phyloP scores from a whole-genome alignment of 2,329 filamentous ascomycete species.

The Leptographium galeiforme region DNA sequence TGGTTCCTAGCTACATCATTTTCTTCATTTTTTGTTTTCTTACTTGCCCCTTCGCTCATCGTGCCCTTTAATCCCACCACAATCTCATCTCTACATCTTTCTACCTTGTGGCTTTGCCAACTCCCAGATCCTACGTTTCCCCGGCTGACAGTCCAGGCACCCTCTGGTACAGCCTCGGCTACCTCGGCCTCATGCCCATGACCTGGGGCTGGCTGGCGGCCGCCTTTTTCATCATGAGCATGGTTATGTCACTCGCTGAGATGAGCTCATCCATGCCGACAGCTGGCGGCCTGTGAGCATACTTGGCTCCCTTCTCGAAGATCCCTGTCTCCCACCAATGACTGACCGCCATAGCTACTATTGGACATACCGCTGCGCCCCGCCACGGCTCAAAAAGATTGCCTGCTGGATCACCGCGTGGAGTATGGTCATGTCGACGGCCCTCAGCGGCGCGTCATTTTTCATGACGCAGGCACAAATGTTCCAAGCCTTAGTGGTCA shows the following conservation, averaged over 20 bases:
- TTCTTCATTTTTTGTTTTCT: no score
- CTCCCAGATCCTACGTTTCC: no score
- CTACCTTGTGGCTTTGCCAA: no score
- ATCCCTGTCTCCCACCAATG: background rate
- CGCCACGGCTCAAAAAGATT: background rate
- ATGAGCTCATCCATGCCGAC: slow-evolving; percentile 5
- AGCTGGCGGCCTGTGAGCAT: slow-evolving; percentile 3
- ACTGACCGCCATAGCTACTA: slow-evolving; percentile 1
- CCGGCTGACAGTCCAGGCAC: background rate
- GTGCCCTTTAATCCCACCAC: no score
- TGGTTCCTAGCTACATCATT: no score
- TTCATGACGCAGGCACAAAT: slow-evolving; percentile 6
- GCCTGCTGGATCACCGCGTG: slow-evolving; percentile 6
- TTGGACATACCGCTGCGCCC: slow-evolving; percentile 3
- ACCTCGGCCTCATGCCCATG: slow-evolving; percentile 5
- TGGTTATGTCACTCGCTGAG: slow-evolving; percentile 1
- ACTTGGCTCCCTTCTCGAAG: background rate
- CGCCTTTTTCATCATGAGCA: slow-evolving; percentile 2
- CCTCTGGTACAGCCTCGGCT: slow-evolving; percentile 5
- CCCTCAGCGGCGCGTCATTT: slow-evolving; percentile 3
- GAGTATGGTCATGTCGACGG: slow-evolving; percentile 5
- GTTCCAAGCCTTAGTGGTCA: slow-evolving; percentile 4
- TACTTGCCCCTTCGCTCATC: background rate
- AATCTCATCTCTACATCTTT: background rate
- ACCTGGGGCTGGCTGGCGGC: slow-evolving; percentile 6